Conservation (phyloP, 805 yeast species). For the Martiniozyma abietophila region DNA sequence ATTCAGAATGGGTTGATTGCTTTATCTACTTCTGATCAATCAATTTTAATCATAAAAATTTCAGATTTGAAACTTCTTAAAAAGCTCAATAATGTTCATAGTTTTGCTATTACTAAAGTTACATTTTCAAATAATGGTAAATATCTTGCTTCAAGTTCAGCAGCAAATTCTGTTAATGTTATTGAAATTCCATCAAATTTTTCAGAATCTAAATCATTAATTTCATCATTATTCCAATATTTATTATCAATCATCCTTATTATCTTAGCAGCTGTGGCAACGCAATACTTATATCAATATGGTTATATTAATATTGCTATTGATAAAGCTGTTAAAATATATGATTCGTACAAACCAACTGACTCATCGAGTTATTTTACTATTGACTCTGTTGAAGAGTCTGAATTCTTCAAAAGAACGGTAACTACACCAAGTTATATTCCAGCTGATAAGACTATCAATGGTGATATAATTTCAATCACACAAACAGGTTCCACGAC, state of each 20-base stretch:
- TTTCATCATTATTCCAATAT: slow-evolving; percentile 20
- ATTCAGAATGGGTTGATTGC: slow-evolving; percentile 35
- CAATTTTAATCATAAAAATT: slow-evolving; percentile 48
- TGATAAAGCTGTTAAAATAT: slow-evolving; percentile 15
- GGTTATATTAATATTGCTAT: slow-evolving; percentile 21
- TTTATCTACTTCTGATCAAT: slow-evolving; percentile 56
- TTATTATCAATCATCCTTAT: slow-evolving; percentile 19
- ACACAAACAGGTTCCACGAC: too few species aligned
- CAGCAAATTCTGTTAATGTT: slow-evolving; percentile 64
- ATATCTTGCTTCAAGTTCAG: slow-evolving; percentile 63
- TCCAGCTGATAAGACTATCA: slow-evolving; percentile 4
- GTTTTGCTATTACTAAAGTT: slow-evolving; percentile 69
- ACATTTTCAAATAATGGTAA: slow-evolving; percentile 61
- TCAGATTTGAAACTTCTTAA: slow-evolving; percentile 43
- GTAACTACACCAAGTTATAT: not conserved
- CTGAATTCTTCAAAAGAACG: slow-evolving; percentile 1
- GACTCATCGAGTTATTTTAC: slow-evolving; percentile 29
- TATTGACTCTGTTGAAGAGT: slow-evolving; percentile 20
- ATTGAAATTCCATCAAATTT: slow-evolving; percentile 47
- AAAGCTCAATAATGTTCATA: slow-evolving; percentile 53
- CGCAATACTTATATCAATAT: slow-evolving; percentile 23
- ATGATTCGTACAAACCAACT: slow-evolving; percentile 19
- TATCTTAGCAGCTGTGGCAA: slow-evolving; percentile 17
- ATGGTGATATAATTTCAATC: slow-evolving; percentile 9
- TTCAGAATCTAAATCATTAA: slow-evolving; percentile 31